Conservation (phyloP, 176 grass and related monocot species). For the Elymus sibiricus region DNA sequence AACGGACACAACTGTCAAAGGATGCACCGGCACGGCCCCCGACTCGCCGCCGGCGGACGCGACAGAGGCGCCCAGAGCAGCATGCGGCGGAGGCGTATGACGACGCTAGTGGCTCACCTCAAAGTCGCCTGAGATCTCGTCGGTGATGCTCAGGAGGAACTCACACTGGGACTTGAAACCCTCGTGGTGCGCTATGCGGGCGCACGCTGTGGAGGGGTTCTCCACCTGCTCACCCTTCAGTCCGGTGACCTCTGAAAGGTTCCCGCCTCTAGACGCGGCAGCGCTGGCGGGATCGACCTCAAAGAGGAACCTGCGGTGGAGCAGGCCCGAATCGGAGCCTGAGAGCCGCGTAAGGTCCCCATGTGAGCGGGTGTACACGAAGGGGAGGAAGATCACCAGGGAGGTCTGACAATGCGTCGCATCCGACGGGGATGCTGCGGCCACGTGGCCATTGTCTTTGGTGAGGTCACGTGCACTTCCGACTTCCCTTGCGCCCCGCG, state of each 20-base stretch:
- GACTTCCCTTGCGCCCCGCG: too few relatives aligned
- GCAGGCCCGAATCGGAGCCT: slow-evolving; percentile 15
- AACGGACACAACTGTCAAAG: too few relatives aligned
- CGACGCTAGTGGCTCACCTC: too few relatives aligned
- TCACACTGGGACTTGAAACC: slow-evolving; percentile 67
- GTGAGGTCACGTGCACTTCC: not conserved
- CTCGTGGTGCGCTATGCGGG: slow-evolving; percentile 50
- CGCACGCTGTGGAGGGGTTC: slow-evolving; percentile 60
- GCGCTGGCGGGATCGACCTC: slow-evolving; percentile 39
- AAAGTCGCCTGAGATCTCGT: too few relatives aligned
- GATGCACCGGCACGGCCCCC: too few relatives aligned
- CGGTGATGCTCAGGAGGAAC: slow-evolving; percentile 43
- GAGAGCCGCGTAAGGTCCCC: not conserved
- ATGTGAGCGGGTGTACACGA: slow-evolving; percentile 61
- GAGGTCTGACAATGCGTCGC: slow-evolving; percentile 30
- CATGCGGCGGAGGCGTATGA: too few relatives aligned
- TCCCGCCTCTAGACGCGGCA: slow-evolving; percentile 23
- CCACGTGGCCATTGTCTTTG: slow-evolving; percentile 24
- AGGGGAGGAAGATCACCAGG: slow-evolving; percentile 58
- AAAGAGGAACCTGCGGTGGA: slow-evolving; percentile 43
- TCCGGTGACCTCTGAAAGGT: slow-evolving; percentile 1
- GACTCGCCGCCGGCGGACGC: too few relatives aligned
- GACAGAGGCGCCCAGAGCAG: too few relatives aligned
- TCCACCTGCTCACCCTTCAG: slow-evolving; percentile 33
- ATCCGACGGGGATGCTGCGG: slow-evolving; percentile 7